Evolutionary conservation across 768 basidiomycete species (phyloP).

Genomic region (Inosperma sp.): DNA sequence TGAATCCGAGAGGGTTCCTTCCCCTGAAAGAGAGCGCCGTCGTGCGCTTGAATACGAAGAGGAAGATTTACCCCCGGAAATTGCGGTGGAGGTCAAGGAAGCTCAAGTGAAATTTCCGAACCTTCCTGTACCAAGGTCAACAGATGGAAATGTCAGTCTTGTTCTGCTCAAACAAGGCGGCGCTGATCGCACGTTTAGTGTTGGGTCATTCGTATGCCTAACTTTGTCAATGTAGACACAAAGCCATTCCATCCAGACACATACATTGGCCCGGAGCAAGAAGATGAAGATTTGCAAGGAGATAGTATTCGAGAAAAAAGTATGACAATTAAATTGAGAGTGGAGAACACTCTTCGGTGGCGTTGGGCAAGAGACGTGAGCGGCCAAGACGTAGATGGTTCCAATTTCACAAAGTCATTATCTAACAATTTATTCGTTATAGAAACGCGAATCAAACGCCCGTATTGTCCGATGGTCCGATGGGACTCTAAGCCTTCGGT

Average conservation of each 20-base stretch:
- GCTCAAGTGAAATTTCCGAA: conserved; percentile 83
- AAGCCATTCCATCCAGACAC: conserved; percentile 87
- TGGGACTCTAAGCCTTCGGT: conserved; percentile 80
- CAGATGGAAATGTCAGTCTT: conserved; percentile 71
- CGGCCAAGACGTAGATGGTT: conserved; percentile 66
- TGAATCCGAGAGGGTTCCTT: conserved; percentile 62
- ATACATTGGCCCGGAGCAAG: conserved; percentile 78
- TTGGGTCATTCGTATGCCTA: conserved; percentile 93
- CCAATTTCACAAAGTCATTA: neutral
- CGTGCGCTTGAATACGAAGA: conserved; percentile 79
- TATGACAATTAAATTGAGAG: conserved; percentile 80
- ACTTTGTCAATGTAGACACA: conserved; percentile 84
- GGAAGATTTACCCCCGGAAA: conserved; percentile 59
- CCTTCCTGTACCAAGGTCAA: conserved; percentile 72
- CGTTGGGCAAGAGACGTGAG: conserved; percentile 79
- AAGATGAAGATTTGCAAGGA: conserved; percentile 52
- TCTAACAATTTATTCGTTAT: conserved; percentile 10
- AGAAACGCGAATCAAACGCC: conserved; percentile 86
- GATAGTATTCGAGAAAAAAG: conserved; percentile 71
- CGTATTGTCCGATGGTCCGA: conserved; percentile 95
- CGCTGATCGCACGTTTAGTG: conserved; percentile 42
- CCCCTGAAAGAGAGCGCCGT: conserved; percentile 57
- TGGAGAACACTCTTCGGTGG: conserved; percentile 96
- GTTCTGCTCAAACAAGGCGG: neutral
- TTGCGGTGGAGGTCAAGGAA: conserved; percentile 54